phyloP scores from a whole-genome alignment of 164 flowering plant species.

The Protea cynaroides region DNA sequence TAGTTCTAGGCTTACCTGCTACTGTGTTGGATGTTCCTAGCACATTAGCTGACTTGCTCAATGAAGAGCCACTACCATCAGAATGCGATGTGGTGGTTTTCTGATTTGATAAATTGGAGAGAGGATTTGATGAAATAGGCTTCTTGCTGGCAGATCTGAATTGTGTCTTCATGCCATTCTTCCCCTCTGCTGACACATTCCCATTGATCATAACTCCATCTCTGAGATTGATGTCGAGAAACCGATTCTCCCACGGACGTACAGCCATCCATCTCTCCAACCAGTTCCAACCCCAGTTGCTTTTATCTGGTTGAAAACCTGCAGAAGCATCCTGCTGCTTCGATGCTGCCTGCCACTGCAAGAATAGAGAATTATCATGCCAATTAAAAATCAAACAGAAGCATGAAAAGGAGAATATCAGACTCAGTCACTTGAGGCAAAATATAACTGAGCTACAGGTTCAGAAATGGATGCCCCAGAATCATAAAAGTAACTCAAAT shows the following conservation, averaged over 20 bases:
- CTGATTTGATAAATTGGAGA: neutral
- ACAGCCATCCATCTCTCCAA: slow-evolving; percentile 86
- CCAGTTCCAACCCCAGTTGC: slow-evolving; percentile 88
- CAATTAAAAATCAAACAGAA: neutral
- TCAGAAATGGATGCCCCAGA: neutral
- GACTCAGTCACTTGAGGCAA: neutral
- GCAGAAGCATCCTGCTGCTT: slow-evolving; percentile 41
- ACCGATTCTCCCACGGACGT: slow-evolving; percentile 79
- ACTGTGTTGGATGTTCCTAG: slow-evolving; percentile 27
- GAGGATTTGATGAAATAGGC: slow-evolving; percentile 5
- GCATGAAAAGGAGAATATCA: neutral
- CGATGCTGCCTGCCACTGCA: slow-evolving; percentile 78
- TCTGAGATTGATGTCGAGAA: slow-evolving; percentile 49
- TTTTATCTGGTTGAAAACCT: slow-evolving; percentile 63
- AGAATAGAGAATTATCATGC: neutral
- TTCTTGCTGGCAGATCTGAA: slow-evolving; percentile 34
- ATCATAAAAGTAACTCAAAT: too few relatives aligned
- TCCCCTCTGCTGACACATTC: slow-evolving; percentile 31
- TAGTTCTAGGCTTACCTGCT: slow-evolving; percentile 30
- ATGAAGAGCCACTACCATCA: slow-evolving; percentile 36
- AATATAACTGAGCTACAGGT: neutral
- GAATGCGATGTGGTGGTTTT: neutral
- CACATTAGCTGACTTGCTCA: slow-evolving; percentile 28
- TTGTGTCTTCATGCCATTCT: slow-evolving; percentile 22
- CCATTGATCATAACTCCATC: slow-evolving; percentile 49